Conservation (phyloP, 2,329 filamentous ascomycete genomes). For the Parastagonospora avenae region DNA sequence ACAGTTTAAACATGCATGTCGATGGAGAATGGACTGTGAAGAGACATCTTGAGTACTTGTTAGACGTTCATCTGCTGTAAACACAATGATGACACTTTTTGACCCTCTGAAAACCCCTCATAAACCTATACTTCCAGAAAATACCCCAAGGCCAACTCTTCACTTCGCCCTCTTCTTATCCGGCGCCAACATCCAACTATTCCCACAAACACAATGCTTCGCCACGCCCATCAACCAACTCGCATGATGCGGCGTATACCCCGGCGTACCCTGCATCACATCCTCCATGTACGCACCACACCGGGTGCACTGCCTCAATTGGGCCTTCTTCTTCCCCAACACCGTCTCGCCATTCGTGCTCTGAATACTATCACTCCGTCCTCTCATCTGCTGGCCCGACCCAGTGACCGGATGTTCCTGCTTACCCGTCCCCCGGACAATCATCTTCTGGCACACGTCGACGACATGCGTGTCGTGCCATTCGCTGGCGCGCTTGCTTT, state of each 20-base stretch:
- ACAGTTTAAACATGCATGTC: not conserved
- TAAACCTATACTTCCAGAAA: no score
- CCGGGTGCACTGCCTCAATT: conserved; percentile 50
- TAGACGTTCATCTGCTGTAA: not conserved
- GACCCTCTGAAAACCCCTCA: no score
- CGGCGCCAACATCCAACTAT: conserved; percentile 43
- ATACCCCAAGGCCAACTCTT: not conserved
- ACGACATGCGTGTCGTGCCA: conserved; percentile 66
- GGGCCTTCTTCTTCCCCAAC: conserved; percentile 20
- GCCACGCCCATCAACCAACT: conserved; percentile 45
- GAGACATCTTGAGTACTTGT: not conserved
- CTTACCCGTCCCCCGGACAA: conserved; percentile 38
- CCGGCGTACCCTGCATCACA: conserved; percentile 38
- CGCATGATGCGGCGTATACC: conserved; percentile 37
- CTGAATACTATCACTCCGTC: conserved; percentile 30
- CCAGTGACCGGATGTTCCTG: conserved; percentile 25
- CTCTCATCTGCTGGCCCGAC: conserved; percentile 7
- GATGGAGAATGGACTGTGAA: not conserved
- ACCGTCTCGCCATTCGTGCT: conserved; percentile 7
- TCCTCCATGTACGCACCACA: conserved; percentile 56
- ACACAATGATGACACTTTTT: no score
- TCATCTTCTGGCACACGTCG: conserved; percentile 61
- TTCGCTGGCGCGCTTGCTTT: conserved; percentile 61
- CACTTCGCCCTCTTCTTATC: conserved; percentile 24
- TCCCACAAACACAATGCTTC: conserved; percentile 47